Conservation (phyloP, 1,284 basidiomycete genomes). For the Apiotrichum porosum region DNA sequence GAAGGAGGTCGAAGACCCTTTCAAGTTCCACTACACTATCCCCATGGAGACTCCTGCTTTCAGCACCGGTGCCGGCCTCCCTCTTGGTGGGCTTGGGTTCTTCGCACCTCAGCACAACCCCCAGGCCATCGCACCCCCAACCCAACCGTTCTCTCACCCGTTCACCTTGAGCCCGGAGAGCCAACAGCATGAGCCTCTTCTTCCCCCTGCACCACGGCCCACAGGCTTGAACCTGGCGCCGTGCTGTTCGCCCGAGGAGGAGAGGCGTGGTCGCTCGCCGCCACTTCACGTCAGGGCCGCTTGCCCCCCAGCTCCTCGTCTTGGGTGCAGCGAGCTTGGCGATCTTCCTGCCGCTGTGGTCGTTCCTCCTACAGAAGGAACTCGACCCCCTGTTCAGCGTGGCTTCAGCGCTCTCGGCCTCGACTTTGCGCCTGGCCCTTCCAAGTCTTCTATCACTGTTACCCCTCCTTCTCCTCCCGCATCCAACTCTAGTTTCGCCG, state of each 20-base stretch:
- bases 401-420: slow-evolving; percentile 16
- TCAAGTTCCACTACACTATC: neutral
- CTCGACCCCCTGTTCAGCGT: slow-evolving; percentile 3
- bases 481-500: neutral
- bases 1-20: neutral
- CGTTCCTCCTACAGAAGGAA: slow-evolving; percentile 3
- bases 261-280: neutral
- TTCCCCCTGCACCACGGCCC: neutral
- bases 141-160: too few species aligned
- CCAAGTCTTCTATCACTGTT: too few species aligned
- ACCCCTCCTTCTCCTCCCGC: neutral
- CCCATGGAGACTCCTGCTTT: neutral
- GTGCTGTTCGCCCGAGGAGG: neutral
- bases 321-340: neutral
- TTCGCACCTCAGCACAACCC: neutral
- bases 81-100: neutral
- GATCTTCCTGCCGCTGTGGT: neutral
- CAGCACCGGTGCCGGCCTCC: neutral
- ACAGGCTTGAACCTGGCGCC: neutral
- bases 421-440: slow-evolving; percentile 1
- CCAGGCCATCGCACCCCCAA: neutral
- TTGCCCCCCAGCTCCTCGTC: neutral
- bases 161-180: neutral
- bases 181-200: neutral
- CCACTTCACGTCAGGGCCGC: neutral